Evolutionary conservation across 257 asterid genomes (phyloP).

Genomic region (Misopates orontium): DNA sequence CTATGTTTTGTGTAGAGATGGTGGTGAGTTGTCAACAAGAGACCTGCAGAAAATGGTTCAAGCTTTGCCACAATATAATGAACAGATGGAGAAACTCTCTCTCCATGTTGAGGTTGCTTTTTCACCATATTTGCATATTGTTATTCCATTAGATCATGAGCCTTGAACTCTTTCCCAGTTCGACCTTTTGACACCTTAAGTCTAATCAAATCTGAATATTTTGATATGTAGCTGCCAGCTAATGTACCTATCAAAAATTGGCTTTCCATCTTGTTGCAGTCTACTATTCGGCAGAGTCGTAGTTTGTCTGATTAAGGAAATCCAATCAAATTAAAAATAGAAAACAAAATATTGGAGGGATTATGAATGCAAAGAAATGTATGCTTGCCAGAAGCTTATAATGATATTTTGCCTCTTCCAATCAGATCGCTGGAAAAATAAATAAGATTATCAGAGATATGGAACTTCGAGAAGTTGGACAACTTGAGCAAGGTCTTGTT

Average conservation of each 20-base stretch:
- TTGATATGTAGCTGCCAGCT: neutral
- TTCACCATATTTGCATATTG: slow-evolving; percentile 21
- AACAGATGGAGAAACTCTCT: slow-evolving; percentile 91
- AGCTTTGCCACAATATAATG: slow-evolving; percentile 91
- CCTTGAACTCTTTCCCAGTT: slow-evolving; percentile 13
- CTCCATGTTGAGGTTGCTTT: slow-evolving; percentile 81
- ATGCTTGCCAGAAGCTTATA: slow-evolving; percentile 4
- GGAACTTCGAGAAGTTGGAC: slow-evolving; percentile 90
- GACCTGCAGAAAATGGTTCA: slow-evolving; percentile 98
- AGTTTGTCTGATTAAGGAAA: slow-evolving; percentile 10
- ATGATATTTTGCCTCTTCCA: slow-evolving; percentile 24
- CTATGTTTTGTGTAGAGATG: slow-evolving; percentile 61
- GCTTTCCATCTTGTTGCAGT: slow-evolving; percentile 9
- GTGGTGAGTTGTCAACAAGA: slow-evolving; percentile 85
- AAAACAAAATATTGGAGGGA: neutral
- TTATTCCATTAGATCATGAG: slow-evolving; percentile 14
- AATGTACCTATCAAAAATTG: neutral
- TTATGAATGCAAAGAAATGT: slow-evolving; percentile 14
- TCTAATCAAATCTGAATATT: neutral
- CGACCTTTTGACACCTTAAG: slow-evolving; percentile 16
- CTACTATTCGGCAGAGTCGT: neutral
- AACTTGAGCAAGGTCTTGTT: slow-evolving; percentile 96
- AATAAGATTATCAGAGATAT: slow-evolving; percentile 60
- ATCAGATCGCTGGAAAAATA: slow-evolving; percentile 92
- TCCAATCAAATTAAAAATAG: slow-evolving; percentile 11